phyloP scores from a whole-genome alignment of 192 early-diverging fungal genomes.

The Backusella psychrophila region DNA sequence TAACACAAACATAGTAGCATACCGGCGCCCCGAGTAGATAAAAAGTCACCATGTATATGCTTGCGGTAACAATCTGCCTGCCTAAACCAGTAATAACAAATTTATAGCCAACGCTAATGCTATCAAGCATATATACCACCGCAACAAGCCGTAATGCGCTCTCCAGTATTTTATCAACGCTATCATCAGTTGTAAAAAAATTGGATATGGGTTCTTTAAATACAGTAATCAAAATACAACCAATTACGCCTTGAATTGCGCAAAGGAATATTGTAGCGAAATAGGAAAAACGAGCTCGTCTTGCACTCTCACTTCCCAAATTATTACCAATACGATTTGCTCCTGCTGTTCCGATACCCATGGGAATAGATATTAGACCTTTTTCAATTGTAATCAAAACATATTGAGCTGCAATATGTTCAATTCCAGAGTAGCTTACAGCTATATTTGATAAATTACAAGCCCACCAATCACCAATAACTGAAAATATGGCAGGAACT shows the following conservation, averaged over 20 bases:
- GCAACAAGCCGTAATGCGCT: slow-evolving; percentile 57
- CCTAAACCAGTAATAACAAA: slow-evolving; percentile 78
- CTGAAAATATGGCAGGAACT: slow-evolving; percentile 72
- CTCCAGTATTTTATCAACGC: slow-evolving; percentile 37
- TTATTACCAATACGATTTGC: slow-evolving; percentile 80
- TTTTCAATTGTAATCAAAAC: slow-evolving; percentile 70
- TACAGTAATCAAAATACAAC: slow-evolving; percentile 38
- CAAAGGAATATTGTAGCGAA: slow-evolving; percentile 53
- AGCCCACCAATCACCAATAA: slow-evolving; percentile 73
- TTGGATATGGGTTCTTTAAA: not conserved
- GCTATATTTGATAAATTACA: slow-evolving; percentile 70
- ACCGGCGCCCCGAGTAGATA: slow-evolving; percentile 68
- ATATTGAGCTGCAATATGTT: slow-evolving; percentile 79
- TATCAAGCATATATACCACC: slow-evolving; percentile 55
- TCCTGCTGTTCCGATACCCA: slow-evolving; percentile 75
- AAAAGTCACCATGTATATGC: slow-evolving; percentile 52
- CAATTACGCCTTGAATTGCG: slow-evolving; percentile 47
- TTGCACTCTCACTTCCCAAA: slow-evolving; percentile 54
- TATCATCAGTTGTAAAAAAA: slow-evolving; percentile 60
- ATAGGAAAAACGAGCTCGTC: slow-evolving; percentile 50
- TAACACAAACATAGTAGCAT: slow-evolving; percentile 54
- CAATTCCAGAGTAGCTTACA: slow-evolving; percentile 63
- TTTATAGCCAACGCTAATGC: slow-evolving; percentile 52
- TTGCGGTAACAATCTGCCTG: slow-evolving; percentile 61
- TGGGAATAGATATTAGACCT: slow-evolving; percentile 69